Evolutionary conservation across 345 rosid species (phyloP).

Genomic region (Orychophragmus violaceus): DNA sequence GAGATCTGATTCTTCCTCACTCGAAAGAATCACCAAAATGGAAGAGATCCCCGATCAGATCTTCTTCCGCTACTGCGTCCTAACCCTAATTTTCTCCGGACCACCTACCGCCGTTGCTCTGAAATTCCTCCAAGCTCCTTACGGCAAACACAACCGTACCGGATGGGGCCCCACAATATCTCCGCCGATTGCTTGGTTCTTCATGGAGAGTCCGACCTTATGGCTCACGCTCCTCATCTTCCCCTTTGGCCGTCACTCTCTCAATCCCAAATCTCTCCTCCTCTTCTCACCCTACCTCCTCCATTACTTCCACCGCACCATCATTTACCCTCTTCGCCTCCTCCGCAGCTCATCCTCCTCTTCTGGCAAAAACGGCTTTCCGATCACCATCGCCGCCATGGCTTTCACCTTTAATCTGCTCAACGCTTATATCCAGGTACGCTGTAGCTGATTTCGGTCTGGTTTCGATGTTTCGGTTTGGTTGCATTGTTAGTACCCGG

Average conservation of each 20-base stretch:
- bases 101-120: slow-evolving; percentile 65
- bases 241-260: slow-evolving; percentile 54
- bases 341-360: slow-evolving; percentile 9
- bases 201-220: slow-evolving; percentile 87
- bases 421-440: slow-evolving; percentile 62
- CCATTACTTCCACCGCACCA: slow-evolving; percentile 78
- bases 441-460: neutral
- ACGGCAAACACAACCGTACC: slow-evolving; percentile 83
- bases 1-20: neutral
- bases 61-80: slow-evolving; percentile 48
- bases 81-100: slow-evolving; percentile 48
- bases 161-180: slow-evolving; percentile 90
- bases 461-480: neutral
- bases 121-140: slow-evolving; percentile 72
- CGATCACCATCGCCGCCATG: slow-evolving; percentile 48
- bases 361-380: slow-evolving; percentile 28
- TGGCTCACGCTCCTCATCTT: slow-evolving; percentile 71
- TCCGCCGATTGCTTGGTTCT: slow-evolving; percentile 78
- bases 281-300: slow-evolving; percentile 60
- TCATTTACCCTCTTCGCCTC: slow-evolving; percentile 76
- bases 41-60: slow-evolving; percentile 38
- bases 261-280: slow-evolving; percentile 50
- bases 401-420: slow-evolving; percentile 62
- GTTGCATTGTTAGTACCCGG: neutral
- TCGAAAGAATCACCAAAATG: neutral